Evolutionary conservation across 768 basidiomycete species (phyloP).

Genomic region (Dentipellis fragilis): DNA sequence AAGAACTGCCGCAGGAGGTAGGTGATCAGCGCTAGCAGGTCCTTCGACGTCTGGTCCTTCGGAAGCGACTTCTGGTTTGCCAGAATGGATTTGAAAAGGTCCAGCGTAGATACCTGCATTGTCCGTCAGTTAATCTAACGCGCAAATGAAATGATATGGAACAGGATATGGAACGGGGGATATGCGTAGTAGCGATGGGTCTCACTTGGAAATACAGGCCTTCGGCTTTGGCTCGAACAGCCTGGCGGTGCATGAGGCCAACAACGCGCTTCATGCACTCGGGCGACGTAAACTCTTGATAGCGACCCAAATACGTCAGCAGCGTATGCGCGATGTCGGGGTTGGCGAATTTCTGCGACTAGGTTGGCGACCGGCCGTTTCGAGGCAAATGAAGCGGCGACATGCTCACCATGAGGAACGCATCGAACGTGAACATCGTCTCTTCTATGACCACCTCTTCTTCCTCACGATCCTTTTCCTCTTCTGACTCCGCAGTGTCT

Average conservation of each 20-base stretch:
- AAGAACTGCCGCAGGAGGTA: constrained; percentile 90
- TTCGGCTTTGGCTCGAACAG: constrained; percentile 84
- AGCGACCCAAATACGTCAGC: constrained; percentile 71
- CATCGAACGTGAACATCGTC: constrained; percentile 85
- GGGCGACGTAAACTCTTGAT: constrained; percentile 66
- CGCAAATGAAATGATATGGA: not conserved
- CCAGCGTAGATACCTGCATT: constrained; percentile 74
- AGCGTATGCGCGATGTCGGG: constrained; percentile 80
- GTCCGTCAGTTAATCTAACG: too few species aligned
- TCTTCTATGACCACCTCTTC: constrained; percentile 64
- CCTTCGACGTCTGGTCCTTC: constrained; percentile 68
- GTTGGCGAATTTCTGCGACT: constrained; percentile 75
- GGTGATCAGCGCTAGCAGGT: constrained; percentile 75
- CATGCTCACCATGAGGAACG: constrained; percentile 71
- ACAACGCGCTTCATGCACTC: constrained; percentile 90
- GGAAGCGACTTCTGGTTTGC: constrained; percentile 74
- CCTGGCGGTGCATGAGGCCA: constrained; percentile 82
- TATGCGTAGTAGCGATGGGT: not conserved
- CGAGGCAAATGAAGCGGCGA: constrained; percentile 7
- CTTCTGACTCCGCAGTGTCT: constrained; percentile 60
- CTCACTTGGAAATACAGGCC: constrained; percentile 90
- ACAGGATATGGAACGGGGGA: constrained; percentile 3
- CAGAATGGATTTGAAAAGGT: constrained; percentile 81
- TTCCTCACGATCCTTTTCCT: constrained; percentile 46
- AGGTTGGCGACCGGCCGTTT: constrained; percentile 7